A percentile compares a stretch with the other conserved stretches of the same genome.
Conservation (phyloP, 1,284 basidiomycete species). For the Naganishia sp. region DNA sequence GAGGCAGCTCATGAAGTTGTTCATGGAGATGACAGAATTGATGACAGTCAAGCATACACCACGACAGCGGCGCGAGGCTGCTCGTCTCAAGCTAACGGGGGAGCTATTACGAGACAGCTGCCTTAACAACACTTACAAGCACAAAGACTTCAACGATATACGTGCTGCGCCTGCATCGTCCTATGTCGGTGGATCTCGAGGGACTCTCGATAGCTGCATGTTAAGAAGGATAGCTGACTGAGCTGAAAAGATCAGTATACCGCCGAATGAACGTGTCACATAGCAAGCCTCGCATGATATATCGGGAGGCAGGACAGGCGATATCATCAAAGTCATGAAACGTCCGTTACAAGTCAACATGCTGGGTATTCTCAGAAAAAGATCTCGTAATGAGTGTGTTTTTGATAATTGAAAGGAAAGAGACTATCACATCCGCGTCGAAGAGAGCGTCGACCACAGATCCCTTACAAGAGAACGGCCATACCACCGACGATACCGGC, state of each 20-base stretch:
- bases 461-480: slow-evolving; percentile 46
- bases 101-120: too few relatives aligned
- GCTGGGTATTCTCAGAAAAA: slow-evolving; percentile 18
- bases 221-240: neutral
- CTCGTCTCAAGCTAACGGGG: too few relatives aligned
- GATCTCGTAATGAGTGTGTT: slow-evolving; percentile 9
- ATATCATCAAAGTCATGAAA: slow-evolving; percentile 17
- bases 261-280: neutral
- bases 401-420: neutral
- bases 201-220: too few relatives aligned
- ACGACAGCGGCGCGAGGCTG: too few relatives aligned
- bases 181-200: too few relatives aligned
- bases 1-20: too few relatives aligned
- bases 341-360: slow-evolving; percentile 14
- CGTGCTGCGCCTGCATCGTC: too few relatives aligned
- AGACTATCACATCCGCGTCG: neutral
- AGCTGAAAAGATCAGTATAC: neutral
- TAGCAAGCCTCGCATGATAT: too few relatives aligned
- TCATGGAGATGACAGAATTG: too few relatives aligned
- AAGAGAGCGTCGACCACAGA: neutral
- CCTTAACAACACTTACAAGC: too few relatives aligned
- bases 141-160: too few relatives aligned
- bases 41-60: too few relatives aligned
- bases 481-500: slow-evolving; percentile 45
- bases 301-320: neutral